Evolutionary conservation across 257 asterid genomes (phyloP), one percentile per base, ranked within the genome.

Genomic region (Jacaranda mimosifolia): DNA sequence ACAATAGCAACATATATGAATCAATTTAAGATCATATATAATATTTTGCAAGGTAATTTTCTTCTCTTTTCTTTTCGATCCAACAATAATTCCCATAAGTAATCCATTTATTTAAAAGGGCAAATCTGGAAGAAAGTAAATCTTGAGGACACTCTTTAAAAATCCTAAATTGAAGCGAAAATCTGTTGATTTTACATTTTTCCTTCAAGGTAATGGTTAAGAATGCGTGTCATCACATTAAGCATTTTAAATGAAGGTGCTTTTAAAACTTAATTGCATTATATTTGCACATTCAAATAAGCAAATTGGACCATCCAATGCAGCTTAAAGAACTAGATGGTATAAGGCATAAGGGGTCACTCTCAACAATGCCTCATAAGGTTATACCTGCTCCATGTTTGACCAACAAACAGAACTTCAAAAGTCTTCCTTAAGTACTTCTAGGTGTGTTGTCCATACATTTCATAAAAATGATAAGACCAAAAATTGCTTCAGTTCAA

Each of bases 141-240:
- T 38, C 26, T 32, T 72, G 19, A 17, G 7, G 53, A 55, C 65
- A n/a, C 36, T 52, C 58, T 68, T 42, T 68, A 21, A 3, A 55
- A 36, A 4, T 48, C 19, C 52, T 32, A 51, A 38, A 38, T 17
- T n/a, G 36, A 21, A 69, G 60, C 14, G 62, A 48, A 48, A 35
- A 71, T 52, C 39, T 52, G 53, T 53, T 71, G 65, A 15, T 35
- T 38, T 19, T 9, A 52, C 52, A 71, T 1, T 71, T 52, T 55
- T 53, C 74, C 76, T 65, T 53, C 46, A 51, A 32, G 46, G 55
- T 56, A 52, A 56, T n/a, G 65, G 19, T 55, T 55, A 38, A 68
- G 15, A 56, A 55, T 9, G 36, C 10, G 51, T 57, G 5, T 0
- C 42, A 9, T 1, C 19, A 36, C 17, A 18, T 39, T 39, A 53